Percentiles rank a stretch among this genome's conserved stretches.
Conservation (phyloP, 257 asterid species). For the Lantana camara region DNA sequence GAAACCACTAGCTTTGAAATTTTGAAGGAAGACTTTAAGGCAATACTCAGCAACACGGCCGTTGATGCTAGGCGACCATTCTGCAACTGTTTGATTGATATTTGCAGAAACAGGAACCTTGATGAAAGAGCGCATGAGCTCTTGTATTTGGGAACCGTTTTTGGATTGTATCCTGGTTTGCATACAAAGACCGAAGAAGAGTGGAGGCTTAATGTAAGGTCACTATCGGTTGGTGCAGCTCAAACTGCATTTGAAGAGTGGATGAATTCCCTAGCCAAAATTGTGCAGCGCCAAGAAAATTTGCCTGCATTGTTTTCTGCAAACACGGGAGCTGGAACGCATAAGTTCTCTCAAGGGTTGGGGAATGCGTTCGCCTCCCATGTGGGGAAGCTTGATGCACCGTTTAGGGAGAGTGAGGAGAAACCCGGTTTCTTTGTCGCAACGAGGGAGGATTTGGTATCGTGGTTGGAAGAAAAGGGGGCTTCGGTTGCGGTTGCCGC, state of each 20-base stretch:
- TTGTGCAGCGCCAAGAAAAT: conserved; percentile 53
- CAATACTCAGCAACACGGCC: conserved; percentile 54
- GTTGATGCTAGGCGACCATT: conserved; percentile 80
- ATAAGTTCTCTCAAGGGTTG: conserved; percentile 77
- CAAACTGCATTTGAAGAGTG: conserved; percentile 91
- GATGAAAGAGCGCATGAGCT: conserved; percentile 79
- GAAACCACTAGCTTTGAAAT: conserved; percentile 39
- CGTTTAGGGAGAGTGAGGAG: conserved; percentile 70
- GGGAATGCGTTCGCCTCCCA: conserved; percentile 72
- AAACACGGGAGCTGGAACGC: conserved; percentile 83
- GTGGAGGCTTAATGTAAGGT: conserved; percentile 81
- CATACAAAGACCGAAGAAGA: conserved; percentile 84
- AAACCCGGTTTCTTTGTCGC: conserved; percentile 82
- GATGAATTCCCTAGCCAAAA: conserved; percentile 68
- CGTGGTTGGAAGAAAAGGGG: conserved; percentile 67
- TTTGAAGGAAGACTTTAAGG: conserved; percentile 63
- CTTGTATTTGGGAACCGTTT: conserved; percentile 64
- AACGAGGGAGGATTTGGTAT: conserved; percentile 62
- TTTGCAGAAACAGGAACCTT: conserved; percentile 56
- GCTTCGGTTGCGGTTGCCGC: conserved; percentile 34
- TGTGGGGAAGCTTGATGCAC: conserved; percentile 68
- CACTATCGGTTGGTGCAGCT: conserved; percentile 90
- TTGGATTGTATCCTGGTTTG: conserved; percentile 81
- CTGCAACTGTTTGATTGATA: conserved; percentile 88
- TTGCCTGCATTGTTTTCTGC: conserved; percentile 81